A percentile compares a stretch with the other conserved stretches of the same genome.
These are phyloP conservation scores for Saccharum officinarum DNA, from an alignment of 176 grass and related monocot genomes.

Conservation along the genomic window DNA sequence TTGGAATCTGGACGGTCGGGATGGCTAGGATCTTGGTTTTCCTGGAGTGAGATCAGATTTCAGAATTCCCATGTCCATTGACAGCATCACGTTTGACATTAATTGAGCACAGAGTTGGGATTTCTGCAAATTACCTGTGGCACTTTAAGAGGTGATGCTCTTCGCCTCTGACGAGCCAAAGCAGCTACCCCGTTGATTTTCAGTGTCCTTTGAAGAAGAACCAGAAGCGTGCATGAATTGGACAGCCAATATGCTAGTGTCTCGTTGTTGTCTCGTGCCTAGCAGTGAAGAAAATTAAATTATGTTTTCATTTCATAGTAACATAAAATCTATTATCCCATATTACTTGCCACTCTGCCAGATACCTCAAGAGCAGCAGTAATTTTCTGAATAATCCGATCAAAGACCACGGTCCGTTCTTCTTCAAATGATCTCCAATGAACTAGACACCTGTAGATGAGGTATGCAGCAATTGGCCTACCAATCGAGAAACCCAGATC, in stretches of 20 bases:
- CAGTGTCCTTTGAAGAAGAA: slow-evolving; percentile 61
- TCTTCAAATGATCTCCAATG: slow-evolving; percentile 77
- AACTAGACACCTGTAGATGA: slow-evolving; percentile 58
- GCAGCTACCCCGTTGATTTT: slow-evolving; percentile 50
- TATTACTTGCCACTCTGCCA: not conserved
- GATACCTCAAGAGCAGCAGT: slow-evolving; percentile 48
- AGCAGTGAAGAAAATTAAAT: slow-evolving; percentile 3
- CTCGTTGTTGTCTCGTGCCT: slow-evolving; percentile 51
- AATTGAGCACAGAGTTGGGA: too few relatives aligned
- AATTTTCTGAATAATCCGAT: slow-evolving; percentile 62
- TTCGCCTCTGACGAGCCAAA: slow-evolving; percentile 53
- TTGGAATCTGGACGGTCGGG: slow-evolving; percentile 36
- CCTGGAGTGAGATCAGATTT: slow-evolving; percentile 21
- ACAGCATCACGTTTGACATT: not conserved
- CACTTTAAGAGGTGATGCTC: slow-evolving; percentile 41
- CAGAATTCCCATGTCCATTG: not conserved
- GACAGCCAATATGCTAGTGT: slow-evolving; percentile 70
- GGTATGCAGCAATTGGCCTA: slow-evolving; percentile 53
- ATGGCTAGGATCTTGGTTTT: slow-evolving; percentile 39
- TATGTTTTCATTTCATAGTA: not conserved
- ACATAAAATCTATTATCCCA: not conserved
- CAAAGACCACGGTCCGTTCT: slow-evolving; percentile 56
- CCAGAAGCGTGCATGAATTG: slow-evolving; percentile 62
- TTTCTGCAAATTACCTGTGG: slow-evolving; percentile 34
- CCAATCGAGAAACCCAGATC: slow-evolving; percentile 64